phyloP scores from a whole-genome alignment of 805 yeast species.

The Groenewaldozyma tartarivorans region DNA sequence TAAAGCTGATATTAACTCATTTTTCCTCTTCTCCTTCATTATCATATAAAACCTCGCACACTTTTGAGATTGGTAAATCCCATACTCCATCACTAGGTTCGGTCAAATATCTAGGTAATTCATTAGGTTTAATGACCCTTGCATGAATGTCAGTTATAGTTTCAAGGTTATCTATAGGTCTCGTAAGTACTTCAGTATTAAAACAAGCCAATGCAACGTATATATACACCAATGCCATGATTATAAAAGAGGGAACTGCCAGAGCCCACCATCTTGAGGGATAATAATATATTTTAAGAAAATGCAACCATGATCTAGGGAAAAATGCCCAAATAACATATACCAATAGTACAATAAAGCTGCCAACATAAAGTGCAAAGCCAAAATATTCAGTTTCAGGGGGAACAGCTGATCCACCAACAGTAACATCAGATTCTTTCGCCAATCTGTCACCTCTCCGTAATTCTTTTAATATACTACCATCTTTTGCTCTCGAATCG shows the following conservation, averaged over 20 bases:
- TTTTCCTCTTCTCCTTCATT: too few species aligned
- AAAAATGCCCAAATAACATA: conserved; percentile 68
- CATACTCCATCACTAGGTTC: conserved; percentile 72
- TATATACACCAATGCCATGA: conserved; percentile 62
- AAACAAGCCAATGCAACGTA: conserved; percentile 64
- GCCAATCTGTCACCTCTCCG: conserved; percentile 24
- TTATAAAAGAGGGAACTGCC: conserved; percentile 60
- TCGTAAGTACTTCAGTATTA: conserved; percentile 68
- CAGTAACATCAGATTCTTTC: conserved; percentile 28
- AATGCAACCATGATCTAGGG: conserved; percentile 50
- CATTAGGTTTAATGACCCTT: conserved; percentile 28
- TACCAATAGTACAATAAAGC: conserved; percentile 43
- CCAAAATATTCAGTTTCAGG: conserved; percentile 70
- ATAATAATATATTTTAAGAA: conserved; percentile 52
- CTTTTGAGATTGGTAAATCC: conserved; percentile 59
- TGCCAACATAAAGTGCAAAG: conserved; percentile 68
- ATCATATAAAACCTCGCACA: conserved; percentile 22
- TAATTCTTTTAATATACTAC: conserved; percentile 2
- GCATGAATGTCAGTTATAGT: conserved; percentile 64
- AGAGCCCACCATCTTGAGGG: conserved; percentile 93
- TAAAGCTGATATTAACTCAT: too few species aligned
- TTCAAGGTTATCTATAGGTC: conserved; percentile 46
- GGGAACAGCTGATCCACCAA: conserved; percentile 30
- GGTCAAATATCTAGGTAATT: conserved; percentile 35
- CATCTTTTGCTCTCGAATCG: background rate